Percentiles rank a stretch among this genome's conserved stretches.
Conservation (phyloP, 179 eudicot species). For the Sideroxylon spinosum region DNA sequence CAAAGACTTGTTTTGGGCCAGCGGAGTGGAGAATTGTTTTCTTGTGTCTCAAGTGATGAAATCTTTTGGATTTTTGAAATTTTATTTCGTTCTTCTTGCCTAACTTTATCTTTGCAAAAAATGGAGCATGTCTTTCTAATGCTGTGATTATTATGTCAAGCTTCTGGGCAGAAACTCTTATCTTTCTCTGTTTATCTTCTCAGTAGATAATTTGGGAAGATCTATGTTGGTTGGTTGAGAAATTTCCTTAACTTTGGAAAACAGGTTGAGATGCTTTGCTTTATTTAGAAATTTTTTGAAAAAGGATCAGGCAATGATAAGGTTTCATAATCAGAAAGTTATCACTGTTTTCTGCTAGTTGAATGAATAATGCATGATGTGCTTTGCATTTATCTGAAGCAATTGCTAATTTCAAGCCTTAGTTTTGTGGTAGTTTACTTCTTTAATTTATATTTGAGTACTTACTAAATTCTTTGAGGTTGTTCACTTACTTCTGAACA, state of each 20-base stretch:
- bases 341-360: neutral
- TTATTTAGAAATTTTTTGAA: neutral
- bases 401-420: neutral
- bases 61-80: neutral
- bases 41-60: neutral
- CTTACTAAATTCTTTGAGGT: neutral
- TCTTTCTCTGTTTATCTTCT: neutral
- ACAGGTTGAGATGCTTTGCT: neutral
- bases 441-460: neutral
- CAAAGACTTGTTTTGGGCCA: neutral
- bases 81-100: neutral
- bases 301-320: neutral
- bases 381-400: neutral
- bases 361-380: neutral
- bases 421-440: neutral
- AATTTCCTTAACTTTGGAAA: conserved; percentile 1
- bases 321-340: neutral
- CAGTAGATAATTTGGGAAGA: neutral
- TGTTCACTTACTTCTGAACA: neutral
- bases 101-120: neutral
- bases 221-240: conserved; percentile 11
- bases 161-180: neutral
- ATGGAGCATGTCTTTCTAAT: neutral
- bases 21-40: neutral
- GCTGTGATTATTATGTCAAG: neutral